A percentile compares a stretch with the other conserved stretches of the same genome.
Evolutionary conservation across 495 filamentous ascomycete genomes (phyloP).

Genomic region (Pseudotulostoma volvatum): DNA sequence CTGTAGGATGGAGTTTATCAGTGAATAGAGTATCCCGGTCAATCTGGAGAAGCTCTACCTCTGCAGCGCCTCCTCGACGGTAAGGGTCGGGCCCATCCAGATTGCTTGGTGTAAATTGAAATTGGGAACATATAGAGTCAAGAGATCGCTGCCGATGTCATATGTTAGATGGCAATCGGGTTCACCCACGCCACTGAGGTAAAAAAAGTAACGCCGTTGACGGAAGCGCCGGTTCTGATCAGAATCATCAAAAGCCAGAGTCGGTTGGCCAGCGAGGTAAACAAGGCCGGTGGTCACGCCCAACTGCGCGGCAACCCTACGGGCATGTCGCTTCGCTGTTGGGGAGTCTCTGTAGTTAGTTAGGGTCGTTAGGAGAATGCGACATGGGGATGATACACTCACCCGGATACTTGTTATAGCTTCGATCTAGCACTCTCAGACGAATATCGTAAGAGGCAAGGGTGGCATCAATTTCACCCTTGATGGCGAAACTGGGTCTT

Average conservation of each 20-base stretch:
- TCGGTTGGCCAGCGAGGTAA: conserved; percentile 69
- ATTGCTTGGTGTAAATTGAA: conserved; percentile 74
- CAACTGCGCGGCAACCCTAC: conserved; percentile 51
- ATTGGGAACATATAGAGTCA: conserved; percentile 88
- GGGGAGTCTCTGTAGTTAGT: background rate
- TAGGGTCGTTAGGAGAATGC: background rate
- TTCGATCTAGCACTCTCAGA: conserved; percentile 14
- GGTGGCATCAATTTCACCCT: no score
- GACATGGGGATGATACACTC: conserved; percentile 4
- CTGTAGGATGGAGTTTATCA: no score
- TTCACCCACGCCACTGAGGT: conserved; percentile 69
- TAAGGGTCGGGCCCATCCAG: conserved; percentile 84
- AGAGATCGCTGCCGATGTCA: conserved; percentile 50
- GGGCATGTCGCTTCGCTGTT: conserved; percentile 66
- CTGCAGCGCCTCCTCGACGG: conserved; percentile 51
- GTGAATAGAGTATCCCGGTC: no score
- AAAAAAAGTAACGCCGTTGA: conserved; percentile 88
- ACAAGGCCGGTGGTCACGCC: conserved; percentile 47
- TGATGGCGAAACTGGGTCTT: no score
- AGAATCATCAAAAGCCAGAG: conserved; percentile 57
- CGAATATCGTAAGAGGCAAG: conserved; percentile 21
- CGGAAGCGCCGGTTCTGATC: conserved; percentile 63
- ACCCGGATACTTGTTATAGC: conserved; percentile 31
- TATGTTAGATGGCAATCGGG: conserved; percentile 76
- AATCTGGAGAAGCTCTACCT: conserved; percentile 27